Conservation (phyloP, 805 yeast species). For the Ogataea glucozyma region DNA sequence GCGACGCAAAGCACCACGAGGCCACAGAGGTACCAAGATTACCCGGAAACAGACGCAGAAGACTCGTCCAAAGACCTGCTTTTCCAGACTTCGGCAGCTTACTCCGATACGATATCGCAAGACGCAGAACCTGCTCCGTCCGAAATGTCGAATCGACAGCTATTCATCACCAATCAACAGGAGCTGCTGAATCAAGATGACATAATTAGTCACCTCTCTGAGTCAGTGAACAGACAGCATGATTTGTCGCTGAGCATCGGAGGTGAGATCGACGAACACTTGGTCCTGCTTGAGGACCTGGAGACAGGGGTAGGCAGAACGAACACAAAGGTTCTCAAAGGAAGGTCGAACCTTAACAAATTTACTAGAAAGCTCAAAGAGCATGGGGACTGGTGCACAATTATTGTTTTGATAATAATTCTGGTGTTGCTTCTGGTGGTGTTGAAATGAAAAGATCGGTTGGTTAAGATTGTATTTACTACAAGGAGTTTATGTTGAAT, state of each 20-base stretch:
- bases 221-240: constrained; percentile 46
- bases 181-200: constrained; percentile 48
- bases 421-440: constrained; percentile 45
- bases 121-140: constrained; percentile 12
- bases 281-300: constrained; percentile 49
- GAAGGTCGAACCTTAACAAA: constrained; percentile 40
- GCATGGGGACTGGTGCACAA: constrained; percentile 52
- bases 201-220: constrained; percentile 41
- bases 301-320: constrained; percentile 47
- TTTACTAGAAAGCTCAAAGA: constrained; percentile 45
- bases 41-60: constrained; percentile 6
- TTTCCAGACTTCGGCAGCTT: constrained; percentile 8
- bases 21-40: constrained; percentile 17
- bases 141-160: constrained; percentile 31
- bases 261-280: constrained; percentile 48
- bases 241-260: constrained; percentile 48
- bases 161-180: constrained; percentile 45
- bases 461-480: neutral
- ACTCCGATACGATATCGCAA: constrained; percentile 7
- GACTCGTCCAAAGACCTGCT: constrained; percentile 10
- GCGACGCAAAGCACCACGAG: constrained; percentile 6
- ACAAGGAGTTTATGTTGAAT: neutral
- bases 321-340: constrained; percentile 42
- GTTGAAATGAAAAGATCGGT: constrained; percentile 29
- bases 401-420: constrained; percentile 44